phyloP scores from a whole-genome alignment of 2,329 filamentous ascomycete genomes.

The Epichloe amarillans region DNA sequence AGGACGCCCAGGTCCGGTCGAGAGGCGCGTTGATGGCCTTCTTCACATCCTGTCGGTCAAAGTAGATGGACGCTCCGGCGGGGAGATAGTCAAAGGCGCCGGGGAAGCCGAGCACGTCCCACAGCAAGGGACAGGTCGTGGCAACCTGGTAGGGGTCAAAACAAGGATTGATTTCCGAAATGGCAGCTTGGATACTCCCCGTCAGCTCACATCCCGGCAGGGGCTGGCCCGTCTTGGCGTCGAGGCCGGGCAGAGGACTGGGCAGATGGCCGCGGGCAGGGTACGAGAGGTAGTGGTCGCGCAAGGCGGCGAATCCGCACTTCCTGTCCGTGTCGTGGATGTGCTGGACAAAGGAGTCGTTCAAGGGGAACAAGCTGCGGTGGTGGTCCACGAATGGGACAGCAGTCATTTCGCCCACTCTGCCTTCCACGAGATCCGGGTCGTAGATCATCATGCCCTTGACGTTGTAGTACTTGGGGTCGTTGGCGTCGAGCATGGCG shows the following conservation, averaged over 20 bases:
- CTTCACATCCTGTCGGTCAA: conserved; percentile 57
- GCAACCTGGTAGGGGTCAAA: conserved; percentile 61
- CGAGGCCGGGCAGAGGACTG: neutral
- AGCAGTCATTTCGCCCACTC: conserved; percentile 30
- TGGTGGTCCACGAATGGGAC: conserved; percentile 46
- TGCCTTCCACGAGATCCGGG: conserved; percentile 42
- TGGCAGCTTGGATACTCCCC: conserved; percentile 40
- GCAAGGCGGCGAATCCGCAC: conserved; percentile 49
- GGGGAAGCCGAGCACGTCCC: conserved; percentile 57
- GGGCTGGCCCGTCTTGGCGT: conserved; percentile 21
- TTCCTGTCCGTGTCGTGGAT: conserved; percentile 19
- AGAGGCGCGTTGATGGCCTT: conserved; percentile 50
- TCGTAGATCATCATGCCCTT: conserved; percentile 58
- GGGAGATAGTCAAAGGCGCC: conserved; percentile 47
- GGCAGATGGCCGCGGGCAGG: conserved; percentile 40
- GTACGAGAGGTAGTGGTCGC: conserved; percentile 47
- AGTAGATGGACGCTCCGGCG: conserved; percentile 46
- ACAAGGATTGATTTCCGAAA: conserved; percentile 54
- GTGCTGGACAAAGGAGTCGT: conserved; percentile 18
- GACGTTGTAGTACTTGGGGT: conserved; percentile 52
- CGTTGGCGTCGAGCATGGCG: conserved; percentile 51
- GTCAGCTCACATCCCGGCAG: conserved; percentile 30
- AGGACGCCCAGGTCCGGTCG: conserved; percentile 38
- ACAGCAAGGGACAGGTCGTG: conserved; percentile 55
- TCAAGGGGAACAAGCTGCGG: conserved; percentile 44